Evolutionary conservation across 805 yeast genomes (phyloP).

Genomic region (Lachancea dasiensis): DNA sequence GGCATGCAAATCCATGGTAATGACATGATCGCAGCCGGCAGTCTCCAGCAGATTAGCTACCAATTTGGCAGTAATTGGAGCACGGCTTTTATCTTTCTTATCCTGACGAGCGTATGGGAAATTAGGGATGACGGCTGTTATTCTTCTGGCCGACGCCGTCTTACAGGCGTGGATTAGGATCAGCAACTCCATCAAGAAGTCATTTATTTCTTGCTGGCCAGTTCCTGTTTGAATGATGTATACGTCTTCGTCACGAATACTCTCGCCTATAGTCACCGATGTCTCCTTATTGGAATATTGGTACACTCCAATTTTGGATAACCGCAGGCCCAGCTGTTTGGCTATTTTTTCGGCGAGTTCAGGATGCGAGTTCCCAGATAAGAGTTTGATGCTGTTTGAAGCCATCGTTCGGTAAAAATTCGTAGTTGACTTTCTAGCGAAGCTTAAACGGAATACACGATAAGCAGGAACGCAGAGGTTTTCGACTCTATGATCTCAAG

Average conservation of each 20-base stretch:
- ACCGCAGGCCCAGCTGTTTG: conserved; percentile 49
- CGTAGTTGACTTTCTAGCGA: no score
- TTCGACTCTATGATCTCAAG: no score
- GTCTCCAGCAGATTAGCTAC: conserved; percentile 78
- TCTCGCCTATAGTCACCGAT: conserved; percentile 70
- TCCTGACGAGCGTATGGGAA: conserved; percentile 89
- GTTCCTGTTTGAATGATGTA: conserved; percentile 76
- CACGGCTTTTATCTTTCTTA: conserved; percentile 77
- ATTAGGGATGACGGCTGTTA: conserved; percentile 77
- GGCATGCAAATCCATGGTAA: conserved; percentile 86
- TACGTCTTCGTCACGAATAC: conserved; percentile 80
- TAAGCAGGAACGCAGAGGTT: no score
- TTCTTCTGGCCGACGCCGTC: conserved; percentile 75
- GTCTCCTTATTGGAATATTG: conserved; percentile 70
- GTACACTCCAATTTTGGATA: conserved; percentile 58
- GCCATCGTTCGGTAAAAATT: no score
- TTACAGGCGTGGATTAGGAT: conserved; percentile 80
- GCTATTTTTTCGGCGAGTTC: conserved; percentile 68
- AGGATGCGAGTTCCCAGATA: conserved; percentile 64
- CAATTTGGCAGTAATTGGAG: conserved; percentile 79
- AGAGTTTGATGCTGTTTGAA: conserved; percentile 60
- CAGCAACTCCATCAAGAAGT: conserved; percentile 63
- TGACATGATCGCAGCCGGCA: conserved; percentile 82
- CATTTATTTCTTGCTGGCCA: conserved; percentile 63
- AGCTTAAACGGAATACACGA: no score